These are phyloP conservation scores for Penicillium vulpinum DNA, from an alignment of 2,329 filamentous ascomycete genomes.

Conservation along the genomic window DNA sequence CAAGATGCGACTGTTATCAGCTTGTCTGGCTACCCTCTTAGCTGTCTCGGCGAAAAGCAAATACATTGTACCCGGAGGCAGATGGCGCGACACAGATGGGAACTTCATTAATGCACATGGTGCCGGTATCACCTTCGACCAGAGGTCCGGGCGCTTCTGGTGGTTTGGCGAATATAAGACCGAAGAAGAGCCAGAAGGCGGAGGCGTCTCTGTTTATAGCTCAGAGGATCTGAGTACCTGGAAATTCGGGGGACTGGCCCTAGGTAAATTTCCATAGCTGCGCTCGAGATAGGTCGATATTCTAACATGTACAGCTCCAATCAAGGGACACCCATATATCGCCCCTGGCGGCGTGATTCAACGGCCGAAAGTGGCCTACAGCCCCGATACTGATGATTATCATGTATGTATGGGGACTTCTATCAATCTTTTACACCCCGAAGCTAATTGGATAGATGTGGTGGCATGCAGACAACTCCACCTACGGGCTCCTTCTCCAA, in stretches of 20 bases:
- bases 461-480: constrained; percentile 63
- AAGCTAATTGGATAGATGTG: constrained; percentile 46
- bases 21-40: constrained; percentile 3
- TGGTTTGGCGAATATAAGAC: constrained; percentile 65
- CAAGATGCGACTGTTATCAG: background rate
- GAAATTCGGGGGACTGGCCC: constrained; percentile 58
- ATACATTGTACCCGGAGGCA: constrained; percentile 62
- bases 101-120: constrained; percentile 64
- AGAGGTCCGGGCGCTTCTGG: constrained; percentile 57
- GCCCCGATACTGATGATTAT: constrained; percentile 55
- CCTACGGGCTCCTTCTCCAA: constrained; percentile 58
- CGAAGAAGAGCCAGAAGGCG: constrained; percentile 59
- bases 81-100: constrained; percentile 62
- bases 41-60: constrained; percentile 36
- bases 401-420: constrained; percentile 45
- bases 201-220: constrained; percentile 61
- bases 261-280: constrained; percentile 40
- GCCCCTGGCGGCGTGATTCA: constrained; percentile 60
- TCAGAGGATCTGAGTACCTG: constrained; percentile 62
- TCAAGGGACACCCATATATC: constrained; percentile 57
- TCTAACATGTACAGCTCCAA: constrained; percentile 41
- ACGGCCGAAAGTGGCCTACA: constrained; percentile 63
- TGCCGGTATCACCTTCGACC: constrained; percentile 56
- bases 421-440: too few relatives aligned
- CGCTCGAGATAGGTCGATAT: background rate